Evolutionary conservation across 768 basidiomycete species (phyloP), one percentile per base, ranked within the genome.

Genomic region (Fibroporia radiculosa): DNA sequence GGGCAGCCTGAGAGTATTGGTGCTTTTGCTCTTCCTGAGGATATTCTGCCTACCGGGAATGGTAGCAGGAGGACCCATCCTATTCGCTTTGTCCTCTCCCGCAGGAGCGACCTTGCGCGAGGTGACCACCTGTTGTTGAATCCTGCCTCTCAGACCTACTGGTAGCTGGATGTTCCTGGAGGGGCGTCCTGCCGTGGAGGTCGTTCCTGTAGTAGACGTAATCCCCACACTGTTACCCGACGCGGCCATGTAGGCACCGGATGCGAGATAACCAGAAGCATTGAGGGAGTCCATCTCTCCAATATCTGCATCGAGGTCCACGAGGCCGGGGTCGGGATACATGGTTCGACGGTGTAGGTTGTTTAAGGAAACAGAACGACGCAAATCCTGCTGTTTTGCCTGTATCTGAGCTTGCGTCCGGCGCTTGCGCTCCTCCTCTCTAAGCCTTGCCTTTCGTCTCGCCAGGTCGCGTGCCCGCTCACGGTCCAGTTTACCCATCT

Each of bases 181-280:
- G 3, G 69, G 55, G 23, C 56, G 53, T 2, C 77, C 74, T 10
- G 74, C 66, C 10, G 74, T 77, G 5, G 87, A 87, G 1, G 87
- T 88, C 4, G 92, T 93, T 1, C 88, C 91, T 29, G 87, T 84
- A 19, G 84, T 86, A 2, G 93, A 96, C 1, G 95, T 93, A 56
- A 98, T 82, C 29, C 78, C 75, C 36, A 97, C 92, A 50, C 88
- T 93, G 66, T 99, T 98, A 5, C 93, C 93, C 6, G 93, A 97
- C 2, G 95, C 95, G 28, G 92, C 91, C 45, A 88, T 73, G 59
- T 92, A 91, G 11, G 71, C 73, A 25, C 71, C 66, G 7, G 84
- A 83, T 4, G 74, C 73, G 4, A 80, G 67, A 57, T 80, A 86
- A 4, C 85, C 83, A 2, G 85, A 87, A 10, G 83, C 82, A 44